Base-by-base conservation (phyloP, 495 filamentous ascomycete genomes). In the Daldinia childiae region DNA sequence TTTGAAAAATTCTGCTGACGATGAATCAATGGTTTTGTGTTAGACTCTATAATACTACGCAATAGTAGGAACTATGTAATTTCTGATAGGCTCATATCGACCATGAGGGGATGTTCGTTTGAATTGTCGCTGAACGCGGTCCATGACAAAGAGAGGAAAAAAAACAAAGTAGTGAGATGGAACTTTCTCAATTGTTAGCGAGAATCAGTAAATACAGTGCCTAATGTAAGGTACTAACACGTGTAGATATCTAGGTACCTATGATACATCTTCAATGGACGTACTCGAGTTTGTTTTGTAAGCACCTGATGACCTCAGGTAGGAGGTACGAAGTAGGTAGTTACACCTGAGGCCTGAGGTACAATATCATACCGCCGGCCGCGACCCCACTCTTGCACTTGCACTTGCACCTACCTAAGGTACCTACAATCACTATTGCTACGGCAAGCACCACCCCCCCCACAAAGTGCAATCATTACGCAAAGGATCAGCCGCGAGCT, bases 401-500 rank as follows among this genome's bases (percentile, higher is more conserved):
- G 29, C 6, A 32, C 29, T 8, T 1, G 29, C 29, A 48, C 8
- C 7, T 54, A 64, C 51, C 24, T 19, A 45, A 59, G 66, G 66
- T 43, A 29, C 15, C 27, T 19, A 34, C 26, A 41, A 21, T 50
- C 63, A 50, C 41, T 15, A 48, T 55, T 59, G 58, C 62, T 41
- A 63, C 12, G 58, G 61, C 61, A 69, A 69, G 66, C 68, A 57
- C 48, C 17, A 12, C 21, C 17, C 50, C 65, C 65, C 66, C 71
- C 71, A 69, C 66, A 19, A 48, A 57, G 54, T 36, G 54, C 54
- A 62, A 69, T 66, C 66, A 69, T 69, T 73, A 73, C 71, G 71
- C 71, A 73, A 69, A 73, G 24, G 64, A 66, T 73, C 71, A 66
- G 56, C 71, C 71, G 66, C 71, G 71, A 73, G 54, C 71, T 63